These are phyloP conservation scores for Rhizopus arrhizus DNA, from an alignment of 371 early-diverging fungal species.

Conservation along the genomic window DNA sequence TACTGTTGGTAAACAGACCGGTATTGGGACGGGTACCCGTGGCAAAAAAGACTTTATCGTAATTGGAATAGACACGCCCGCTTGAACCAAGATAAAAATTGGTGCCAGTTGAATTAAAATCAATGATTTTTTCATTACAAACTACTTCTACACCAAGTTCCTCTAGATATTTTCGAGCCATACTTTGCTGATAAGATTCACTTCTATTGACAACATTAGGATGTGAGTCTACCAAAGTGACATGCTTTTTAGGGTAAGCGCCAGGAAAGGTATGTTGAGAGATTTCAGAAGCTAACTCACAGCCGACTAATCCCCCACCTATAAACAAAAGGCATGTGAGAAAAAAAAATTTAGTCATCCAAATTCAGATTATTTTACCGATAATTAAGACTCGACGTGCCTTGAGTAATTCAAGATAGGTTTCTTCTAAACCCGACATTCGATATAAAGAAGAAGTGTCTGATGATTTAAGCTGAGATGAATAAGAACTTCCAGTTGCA, in stretches of 20 bases:
- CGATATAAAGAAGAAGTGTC: constrained; percentile 42
- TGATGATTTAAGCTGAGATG: constrained; percentile 49
- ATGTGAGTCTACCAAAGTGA: constrained; percentile 58
- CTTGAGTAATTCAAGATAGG: constrained; percentile 58
- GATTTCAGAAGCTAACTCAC: constrained; percentile 66
- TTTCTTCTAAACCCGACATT: constrained; percentile 33
- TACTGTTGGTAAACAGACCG: constrained; percentile 18
- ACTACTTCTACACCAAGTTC: constrained; percentile 61
- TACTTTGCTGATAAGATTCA: constrained; percentile 37
- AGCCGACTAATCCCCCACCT: constrained; percentile 68
- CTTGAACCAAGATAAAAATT: constrained; percentile 34
- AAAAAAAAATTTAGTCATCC: not conserved
- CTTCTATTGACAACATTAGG: constrained; percentile 37
- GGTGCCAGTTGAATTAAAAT: constrained; percentile 41
- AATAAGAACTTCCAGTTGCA: constrained; percentile 69
- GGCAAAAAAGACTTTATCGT: constrained; percentile 44
- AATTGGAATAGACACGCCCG: constrained; percentile 31
- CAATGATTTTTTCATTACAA: constrained; percentile 57
- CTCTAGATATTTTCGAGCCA: constrained; percentile 51
- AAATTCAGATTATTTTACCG: constrained; percentile 24
- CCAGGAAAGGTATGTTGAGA: constrained; percentile 40
- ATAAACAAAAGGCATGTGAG: not conserved
- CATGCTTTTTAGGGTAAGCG: constrained; percentile 42
- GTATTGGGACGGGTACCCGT: constrained; percentile 45
- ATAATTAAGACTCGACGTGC: constrained; percentile 57